These are phyloP conservation scores for Lagenaria siceraria DNA, from an alignment of 306 rosid genomes.

Conservation along the genomic window DNA sequence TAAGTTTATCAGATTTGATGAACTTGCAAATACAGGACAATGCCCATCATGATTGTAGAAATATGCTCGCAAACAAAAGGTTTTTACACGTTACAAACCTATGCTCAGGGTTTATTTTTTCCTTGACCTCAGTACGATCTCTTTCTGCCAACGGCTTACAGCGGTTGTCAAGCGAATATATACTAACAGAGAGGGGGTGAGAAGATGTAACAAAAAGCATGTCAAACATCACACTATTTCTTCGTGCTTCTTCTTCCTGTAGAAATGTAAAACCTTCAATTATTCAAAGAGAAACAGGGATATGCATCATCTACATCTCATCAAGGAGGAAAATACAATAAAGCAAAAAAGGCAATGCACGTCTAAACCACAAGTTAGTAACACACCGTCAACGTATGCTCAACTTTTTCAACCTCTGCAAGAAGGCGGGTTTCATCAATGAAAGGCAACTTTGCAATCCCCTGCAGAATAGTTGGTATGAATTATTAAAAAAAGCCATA, in stretches of 20 bases:
- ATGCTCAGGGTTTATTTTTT: constrained; percentile 55
- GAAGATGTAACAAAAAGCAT: constrained; percentile 83
- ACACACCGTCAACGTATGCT: constrained; percentile 58
- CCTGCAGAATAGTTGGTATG: constrained; percentile 34
- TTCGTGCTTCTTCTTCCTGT: constrained; percentile 61
- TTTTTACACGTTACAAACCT: constrained; percentile 37
- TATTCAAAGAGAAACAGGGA: not conserved
- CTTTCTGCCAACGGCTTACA: constrained; percentile 55
- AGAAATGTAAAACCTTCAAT: not conserved
- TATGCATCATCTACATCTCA: not conserved
- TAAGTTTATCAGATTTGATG: not conserved
- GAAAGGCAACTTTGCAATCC: constrained; percentile 91
- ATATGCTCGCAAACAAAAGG: not conserved
- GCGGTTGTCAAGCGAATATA: constrained; percentile 78
- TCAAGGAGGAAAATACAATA: not conserved
- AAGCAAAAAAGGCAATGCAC: not conserved
- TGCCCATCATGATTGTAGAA: not conserved
- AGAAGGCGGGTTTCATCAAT: constrained; percentile 94
- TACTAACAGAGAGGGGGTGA: constrained; percentile 93
- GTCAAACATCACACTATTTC: constrained; percentile 75
- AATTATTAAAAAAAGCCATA: constrained; percentile 6
- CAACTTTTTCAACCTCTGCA: constrained; percentile 59
- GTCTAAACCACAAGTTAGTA: constrained; percentile 1
- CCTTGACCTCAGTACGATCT: constrained; percentile 62
- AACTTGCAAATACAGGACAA: not conserved